Base-by-base conservation (phyloP, 768 basidiomycete species). In the Collybia nuda region DNA sequence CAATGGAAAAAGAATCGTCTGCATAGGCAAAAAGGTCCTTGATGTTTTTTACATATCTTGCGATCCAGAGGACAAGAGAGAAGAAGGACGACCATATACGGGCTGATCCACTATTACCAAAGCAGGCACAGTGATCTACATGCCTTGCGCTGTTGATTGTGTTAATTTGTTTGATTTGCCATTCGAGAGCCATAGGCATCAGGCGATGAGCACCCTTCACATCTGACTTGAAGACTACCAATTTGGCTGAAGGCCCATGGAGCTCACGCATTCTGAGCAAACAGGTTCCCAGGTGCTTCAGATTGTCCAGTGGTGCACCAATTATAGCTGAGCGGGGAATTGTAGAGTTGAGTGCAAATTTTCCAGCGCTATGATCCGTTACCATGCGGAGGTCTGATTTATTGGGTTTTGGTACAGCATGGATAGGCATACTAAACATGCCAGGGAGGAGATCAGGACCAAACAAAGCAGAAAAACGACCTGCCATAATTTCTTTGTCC, bases 181-280 rank as follows among this genome's bases (percentile, higher is more conserved):
- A 76, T 0, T 58, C 28, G 0, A 64, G 68, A 37, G 73, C 66
- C 55, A 73, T 59, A 0, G 72, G 76, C 12, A 74, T 46, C 0
- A 63, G 58, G 0, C 65, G 51, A 24, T 73, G 78, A 0, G 76
- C 76, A 15, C 68, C 59, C 0, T 63, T 49, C 0, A 79, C 62
- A 41, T 79, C 72, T 0, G 68, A 69, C 36, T 76, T 77, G 61
- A 65, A 75, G 0, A 67, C 21, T 3, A 57, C 47, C 0, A 64
- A 37, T 8, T 23, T 5, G 6, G 14, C 7, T 17, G 26, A 1
- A 2, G 44, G 32, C 14, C 22, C 15, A n/a, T 19, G 15, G 48
- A 12, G n/a, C 50, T 21, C 0, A 36, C 19, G 2, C 56, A 26
- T 3, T 7, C 7, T 40, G 11, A 59, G 29, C 15, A 51, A 39